Percentiles rank a stretch among this genome's conserved stretches.
Conservation (phyloP, 441 rosid species). For the Viola pubescens region DNA sequence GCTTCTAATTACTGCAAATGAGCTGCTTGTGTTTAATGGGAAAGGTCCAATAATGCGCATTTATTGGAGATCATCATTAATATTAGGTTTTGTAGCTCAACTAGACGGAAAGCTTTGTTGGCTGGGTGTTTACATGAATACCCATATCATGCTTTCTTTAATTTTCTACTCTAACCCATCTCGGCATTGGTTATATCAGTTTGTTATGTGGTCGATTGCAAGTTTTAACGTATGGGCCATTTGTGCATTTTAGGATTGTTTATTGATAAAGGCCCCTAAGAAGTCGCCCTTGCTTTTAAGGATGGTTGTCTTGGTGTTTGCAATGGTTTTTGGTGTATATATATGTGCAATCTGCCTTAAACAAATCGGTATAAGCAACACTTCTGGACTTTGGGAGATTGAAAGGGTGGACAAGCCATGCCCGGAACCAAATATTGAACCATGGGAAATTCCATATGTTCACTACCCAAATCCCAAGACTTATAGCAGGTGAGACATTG, state of each 20-base stretch:
- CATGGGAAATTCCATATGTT: constrained; percentile 89
- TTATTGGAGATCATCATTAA: background rate
- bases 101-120: background rate
- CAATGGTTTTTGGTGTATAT: constrained; percentile 30
- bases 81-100: constrained; percentile 6
- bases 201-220: background rate
- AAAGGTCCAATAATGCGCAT: background rate
- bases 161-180: background rate
- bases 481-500: constrained; percentile 51
- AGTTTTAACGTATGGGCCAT: constrained; percentile 4
- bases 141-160: constrained; percentile 1
- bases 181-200: background rate
- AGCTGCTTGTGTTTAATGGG: background rate
- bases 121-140: background rate
- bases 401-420: constrained; percentile 37
- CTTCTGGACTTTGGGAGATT: constrained; percentile 21
- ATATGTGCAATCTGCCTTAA: constrained; percentile 34
- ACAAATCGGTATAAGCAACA: constrained; percentile 27
- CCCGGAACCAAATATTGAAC: constrained; percentile 65
- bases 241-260: constrained; percentile 23
- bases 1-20: background rate
- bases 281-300: constrained; percentile 33
- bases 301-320: constrained; percentile 37
- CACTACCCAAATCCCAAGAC: constrained; percentile 79
- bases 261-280: constrained; percentile 32